Base-by-base conservation (phyloP, 495 filamentous ascomycete species). In the Aspergillus egyptiacus region DNA sequence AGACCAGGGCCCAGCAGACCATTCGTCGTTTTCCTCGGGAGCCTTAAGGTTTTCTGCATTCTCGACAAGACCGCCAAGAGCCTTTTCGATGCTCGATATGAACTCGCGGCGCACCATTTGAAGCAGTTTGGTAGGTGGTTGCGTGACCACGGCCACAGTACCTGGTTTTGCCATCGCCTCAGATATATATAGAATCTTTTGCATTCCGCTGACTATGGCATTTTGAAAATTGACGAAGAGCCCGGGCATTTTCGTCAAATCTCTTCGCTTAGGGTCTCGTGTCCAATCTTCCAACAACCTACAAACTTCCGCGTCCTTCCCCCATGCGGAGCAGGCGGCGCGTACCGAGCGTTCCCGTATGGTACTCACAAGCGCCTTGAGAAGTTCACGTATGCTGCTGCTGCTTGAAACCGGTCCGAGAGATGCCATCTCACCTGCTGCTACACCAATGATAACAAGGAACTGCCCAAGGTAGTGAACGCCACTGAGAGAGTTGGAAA, bases 221-320 rank as follows among this genome's bases (percentile, higher is more conserved):
- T 77, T 83, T 57, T 97, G 87, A 57, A 93, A 94, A 0, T 81
- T 76, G 25, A 83, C 68, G 62, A 97, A 95, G 47, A 85, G 75
- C 3, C 78, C 70, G 0, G 94, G 91, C 88, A 98, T 91, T 54
- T 83, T 86, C 2, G 93, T 98, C 37, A 94, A 67, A 65, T 96
- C 91, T 20, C 79, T 75, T 33, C 83, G 80, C 47, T 95, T 89
- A 2, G 78, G 66, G 23, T 85, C 79, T 9, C 87, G 76, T 36
- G 84, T 87, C 94, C 93, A 98, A 62, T 93, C 86, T 63, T 98
- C 94, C 8, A 97, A 70, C 51, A 85, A 76, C 64, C 90, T 94
- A 72, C 86, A 88, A 52, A 87, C 81, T 59, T 94, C 87, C 17
- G 90, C 85, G 60, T 98, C 93, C 49, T 80, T 81, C 44, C 83